Evolutionary conservation across 306 rosid genomes (phyloP).

Genomic region (Spatholobus suberectus): DNA sequence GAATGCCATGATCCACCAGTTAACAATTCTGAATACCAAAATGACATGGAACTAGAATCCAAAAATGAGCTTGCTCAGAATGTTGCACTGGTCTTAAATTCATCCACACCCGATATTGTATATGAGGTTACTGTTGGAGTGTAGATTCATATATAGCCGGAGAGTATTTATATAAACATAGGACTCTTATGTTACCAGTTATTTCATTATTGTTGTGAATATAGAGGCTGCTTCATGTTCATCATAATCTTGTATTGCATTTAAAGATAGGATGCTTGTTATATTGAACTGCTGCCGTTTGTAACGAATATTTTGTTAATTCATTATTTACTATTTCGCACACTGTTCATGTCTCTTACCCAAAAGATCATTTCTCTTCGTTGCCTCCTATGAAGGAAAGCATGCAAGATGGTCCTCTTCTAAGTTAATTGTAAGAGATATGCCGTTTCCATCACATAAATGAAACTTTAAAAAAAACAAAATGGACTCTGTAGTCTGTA

Average conservation of each 20-base stretch:
- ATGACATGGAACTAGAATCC: constrained; percentile 41
- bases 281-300: constrained; percentile 33
- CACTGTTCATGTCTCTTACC: background rate
- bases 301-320: constrained; percentile 34
- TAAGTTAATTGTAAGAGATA: background rate
- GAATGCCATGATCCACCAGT: constrained; percentile 46
- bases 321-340: constrained; percentile 29
- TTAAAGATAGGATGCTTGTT: background rate
- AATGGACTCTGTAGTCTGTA: too few species aligned
- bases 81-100: constrained; percentile 37
- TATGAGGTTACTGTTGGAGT: constrained; percentile 71
- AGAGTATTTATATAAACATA: constrained; percentile 39
- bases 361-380: background rate
- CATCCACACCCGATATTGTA: constrained; percentile 59
- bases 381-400: background rate
- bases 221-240: constrained; percentile 48
- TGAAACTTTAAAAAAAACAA: background rate
- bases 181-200: constrained; percentile 40
- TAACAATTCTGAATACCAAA: constrained; percentile 41
- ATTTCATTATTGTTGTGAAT: constrained; percentile 53
- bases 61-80: constrained; percentile 41
- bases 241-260: constrained; percentile 37
- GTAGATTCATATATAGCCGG: constrained; percentile 41
- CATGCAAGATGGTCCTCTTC: background rate
- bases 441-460: background rate